Evolutionary conservation across 805 yeast species (phyloP), one percentile per base, ranked within the genome.

Genomic region (Teunomyces panamensis): DNA sequence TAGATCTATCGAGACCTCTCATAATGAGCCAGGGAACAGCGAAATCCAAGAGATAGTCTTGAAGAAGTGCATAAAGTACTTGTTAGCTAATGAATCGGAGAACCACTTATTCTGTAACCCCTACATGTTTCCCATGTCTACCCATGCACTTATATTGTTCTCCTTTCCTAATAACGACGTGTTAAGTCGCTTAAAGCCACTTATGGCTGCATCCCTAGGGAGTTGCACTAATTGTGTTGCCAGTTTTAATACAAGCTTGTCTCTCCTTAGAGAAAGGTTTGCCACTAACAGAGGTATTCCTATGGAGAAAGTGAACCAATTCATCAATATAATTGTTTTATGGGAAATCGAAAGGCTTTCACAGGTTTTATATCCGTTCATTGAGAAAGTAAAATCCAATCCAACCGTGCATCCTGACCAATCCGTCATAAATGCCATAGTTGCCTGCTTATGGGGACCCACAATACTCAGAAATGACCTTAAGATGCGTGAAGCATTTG

Each of bases 51-150:
- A 60, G 29, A 46, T 47, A 30, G 64, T 67, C 9, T 53, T 68
- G 13, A 51, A 49, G 50, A 48, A 49, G 27, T 66, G 73, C 48
- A 46, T 62, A 39, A 44, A 49, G 16, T 67, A 59, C 49, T 53
- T 68, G 42, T 42, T 48, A 16, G 53, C 54, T 9, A 42, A 57
- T 36, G 46, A 49, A 33, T 27, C 44, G 5, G 56, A 55, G 5
- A 56, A 53, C n/a, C 87, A 85, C 53, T 64, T 79, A 55, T 85
- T 83, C 59, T 84, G 90, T 62, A 78, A 82, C 56, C 67, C 68
- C 7, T 61, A 62, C 28, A 66, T 78, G 49, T 68, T 66, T 36
- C 77, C 80, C 2, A 70, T 81, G 16, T 69, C 85, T 8, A 71
- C 76, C 10, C 83, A 83, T 57, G 67, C 77, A 8, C 62, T 85